Evolutionary conservation across 257 asterid genomes (phyloP), one percentile per base, ranked within the genome.

Genomic region (Solanum appendiculatum): DNA sequence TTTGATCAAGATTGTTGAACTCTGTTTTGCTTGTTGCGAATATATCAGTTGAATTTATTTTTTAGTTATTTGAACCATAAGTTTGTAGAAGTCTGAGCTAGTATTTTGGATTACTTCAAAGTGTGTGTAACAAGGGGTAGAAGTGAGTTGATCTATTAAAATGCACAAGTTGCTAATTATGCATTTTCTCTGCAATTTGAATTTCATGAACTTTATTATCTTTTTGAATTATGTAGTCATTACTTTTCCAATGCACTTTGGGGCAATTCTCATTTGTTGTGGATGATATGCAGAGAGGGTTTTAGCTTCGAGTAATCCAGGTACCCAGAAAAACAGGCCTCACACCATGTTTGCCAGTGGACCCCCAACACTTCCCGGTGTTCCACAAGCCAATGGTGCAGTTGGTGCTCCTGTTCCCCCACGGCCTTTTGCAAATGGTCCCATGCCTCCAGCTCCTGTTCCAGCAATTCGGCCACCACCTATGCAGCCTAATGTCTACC

Each of bases 271-370:
- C 15, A 80, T 80, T 29, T 80, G 64, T 70, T 48, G 83, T 48
- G 33, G 13, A 63, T 91, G 86, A 70, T 87, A 81, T 86, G 93
- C 96, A 97, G 98, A 95, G 87, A 91, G 98, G 92, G 96, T 94
- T 23, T 87, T 97, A 92, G 99, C 99, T 86, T 92, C 99, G 4
- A 95, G 96, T 86, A 97, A 95, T 89, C 98, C 99, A 27, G 89
- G 90, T 10, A 89, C 92, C 84, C 96, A 91, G 89, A 93, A 93
- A 93, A 93, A 93, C 87, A 86, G 99, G 89, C 99, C 98, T 36
- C 99, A 97, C 82, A 97, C 99, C 14, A 87, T 97, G 96, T 97
- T 97, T 89, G 98, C 99, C 3, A 95, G 97, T 89, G 99, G 97
- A 82, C 99, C 99, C 77, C 99, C 98, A 3, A 87, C 93, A 0